These are phyloP conservation scores for Sporothrix schenckii DNA, from an alignment of 2,329 filamentous ascomycete genomes.

Conservation along the genomic window DNA sequence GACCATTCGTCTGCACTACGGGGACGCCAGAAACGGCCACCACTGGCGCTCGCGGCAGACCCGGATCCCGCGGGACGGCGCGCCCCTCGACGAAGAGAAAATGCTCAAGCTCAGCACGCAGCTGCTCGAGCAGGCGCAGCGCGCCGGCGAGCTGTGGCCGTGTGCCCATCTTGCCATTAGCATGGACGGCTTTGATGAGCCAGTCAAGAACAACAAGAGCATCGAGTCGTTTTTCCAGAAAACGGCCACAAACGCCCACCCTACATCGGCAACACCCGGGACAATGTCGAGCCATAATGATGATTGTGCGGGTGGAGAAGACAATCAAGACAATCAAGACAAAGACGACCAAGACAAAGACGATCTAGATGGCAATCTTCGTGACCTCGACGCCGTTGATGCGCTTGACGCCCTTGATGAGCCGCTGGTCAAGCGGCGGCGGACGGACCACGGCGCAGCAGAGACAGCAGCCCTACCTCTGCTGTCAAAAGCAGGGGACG, in stretches of 20 bases:
- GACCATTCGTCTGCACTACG: slow-evolving; percentile 82
- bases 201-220: slow-evolving; percentile 77
- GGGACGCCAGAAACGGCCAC: slow-evolving; percentile 64
- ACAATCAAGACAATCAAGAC: not conserved
- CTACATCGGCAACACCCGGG: not conserved
- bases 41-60: slow-evolving; percentile 66
- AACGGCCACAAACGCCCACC: not conserved
- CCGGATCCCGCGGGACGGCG: slow-evolving; percentile 74
- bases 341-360: not conserved
- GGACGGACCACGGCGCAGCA: not conserved
- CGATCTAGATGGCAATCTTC: not conserved
- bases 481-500: not conserved
- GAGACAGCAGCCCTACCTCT: not conserved
- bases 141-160: slow-evolving; percentile 82
- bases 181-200: slow-evolving; percentile 91
- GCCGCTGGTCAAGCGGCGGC: slow-evolving; percentile 32
- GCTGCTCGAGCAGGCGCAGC: slow-evolving; percentile 74
- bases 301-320: not conserved
- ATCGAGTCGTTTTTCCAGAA: slow-evolving; percentile 74
- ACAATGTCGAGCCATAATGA: not conserved
- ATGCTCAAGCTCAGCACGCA: slow-evolving; percentile 77
- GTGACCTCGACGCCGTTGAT: not conserved
- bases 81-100: slow-evolving; percentile 67
- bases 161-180: slow-evolving; percentile 88
- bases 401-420: not conserved